These are phyloP conservation scores for Tylopilus rubrobrunneus DNA, from an alignment of 768 basidiomycete genomes.

Conservation along the genomic window DNA sequence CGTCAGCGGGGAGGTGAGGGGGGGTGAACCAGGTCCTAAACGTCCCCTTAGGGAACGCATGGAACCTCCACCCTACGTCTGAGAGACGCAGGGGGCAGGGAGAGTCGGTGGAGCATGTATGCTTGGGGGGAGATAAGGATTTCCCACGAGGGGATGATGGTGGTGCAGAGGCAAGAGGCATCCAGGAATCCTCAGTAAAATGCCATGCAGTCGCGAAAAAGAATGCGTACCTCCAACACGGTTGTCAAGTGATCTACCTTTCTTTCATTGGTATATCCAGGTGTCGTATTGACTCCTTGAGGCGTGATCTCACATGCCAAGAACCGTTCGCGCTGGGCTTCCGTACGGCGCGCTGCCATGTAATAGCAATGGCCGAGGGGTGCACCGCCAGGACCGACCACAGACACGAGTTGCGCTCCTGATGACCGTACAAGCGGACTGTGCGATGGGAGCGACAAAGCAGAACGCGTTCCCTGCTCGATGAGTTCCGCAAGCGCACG, in stretches of 20 bases:
- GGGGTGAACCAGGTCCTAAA: no score
- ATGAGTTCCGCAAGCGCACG: conserved; percentile 85
- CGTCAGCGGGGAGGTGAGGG: no score
- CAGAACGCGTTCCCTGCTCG: conserved; percentile 70
- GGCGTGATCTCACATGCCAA: conserved; percentile 45
- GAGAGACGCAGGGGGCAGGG: no score
- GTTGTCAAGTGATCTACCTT: conserved; percentile 86
- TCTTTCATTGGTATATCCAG: conserved; percentile 84
- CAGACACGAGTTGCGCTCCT: neutral
- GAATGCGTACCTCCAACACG: conserved; percentile 65
- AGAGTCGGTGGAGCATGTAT: no score
- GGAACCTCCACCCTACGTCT: no score
- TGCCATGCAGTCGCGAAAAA: neutral
- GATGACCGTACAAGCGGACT: no score
- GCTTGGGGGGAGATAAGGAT: no score
- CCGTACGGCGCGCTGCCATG: conserved; percentile 83
- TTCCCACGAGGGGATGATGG: no score
- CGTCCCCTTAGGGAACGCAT: no score
- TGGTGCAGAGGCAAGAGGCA: no score
- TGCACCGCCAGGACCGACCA: conserved; percentile 15
- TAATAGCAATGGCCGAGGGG: conserved; percentile 58
- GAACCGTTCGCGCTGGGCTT: conserved; percentile 69
- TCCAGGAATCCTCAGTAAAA: no score
- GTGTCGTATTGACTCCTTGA: conserved; percentile 41
- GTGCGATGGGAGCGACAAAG: no score